phyloP scores from a whole-genome alignment of 1,139 yeast species.

The Kodamaea arcana region DNA sequence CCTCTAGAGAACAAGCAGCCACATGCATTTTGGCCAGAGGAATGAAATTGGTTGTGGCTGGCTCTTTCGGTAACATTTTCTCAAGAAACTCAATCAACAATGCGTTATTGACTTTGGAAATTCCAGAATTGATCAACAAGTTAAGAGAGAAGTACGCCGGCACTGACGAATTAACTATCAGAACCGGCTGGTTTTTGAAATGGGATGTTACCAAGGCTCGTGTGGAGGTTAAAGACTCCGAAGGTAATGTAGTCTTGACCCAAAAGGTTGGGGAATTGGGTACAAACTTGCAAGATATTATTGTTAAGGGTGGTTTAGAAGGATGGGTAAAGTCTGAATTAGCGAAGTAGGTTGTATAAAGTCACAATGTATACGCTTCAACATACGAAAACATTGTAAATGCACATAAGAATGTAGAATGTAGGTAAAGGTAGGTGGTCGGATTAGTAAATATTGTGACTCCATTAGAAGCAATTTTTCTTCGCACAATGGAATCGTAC shows the following conservation, averaged over 20 bases:
- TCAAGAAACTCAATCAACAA: constrained; percentile 94
- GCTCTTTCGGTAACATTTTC: constrained; percentile 96
- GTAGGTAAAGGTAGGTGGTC: too few relatives aligned
- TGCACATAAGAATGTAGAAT: too few relatives aligned
- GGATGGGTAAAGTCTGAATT: constrained; percentile 92
- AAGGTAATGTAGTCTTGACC: constrained; percentile 61
- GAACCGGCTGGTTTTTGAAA: constrained; percentile 89
- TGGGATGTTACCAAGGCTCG: constrained; percentile 90
- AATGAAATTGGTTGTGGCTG: constrained; percentile 88
- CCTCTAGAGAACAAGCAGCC: constrained; percentile 99
- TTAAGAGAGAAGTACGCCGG: constrained; percentile 65
- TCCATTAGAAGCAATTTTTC: too few relatives aligned
- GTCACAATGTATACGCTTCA: too few relatives aligned
- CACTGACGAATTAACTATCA: constrained; percentile 69
- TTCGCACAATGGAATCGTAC: too few relatives aligned
- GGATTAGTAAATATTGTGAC: too few relatives aligned
- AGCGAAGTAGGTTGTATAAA: constrained; percentile 5
- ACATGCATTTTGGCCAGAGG: constrained; percentile 94
- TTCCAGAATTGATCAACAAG: constrained; percentile 77
- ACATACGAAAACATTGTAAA: too few relatives aligned
- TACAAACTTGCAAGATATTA: constrained; percentile 90
- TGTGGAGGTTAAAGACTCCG: constrained; percentile 70
- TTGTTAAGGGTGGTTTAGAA: constrained; percentile 95
- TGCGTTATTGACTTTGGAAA: constrained; percentile 88
- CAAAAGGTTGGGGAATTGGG: constrained; percentile 96